phyloP scores from a whole-genome alignment of 345 rosid genomes.

The Citrus inodora region DNA sequence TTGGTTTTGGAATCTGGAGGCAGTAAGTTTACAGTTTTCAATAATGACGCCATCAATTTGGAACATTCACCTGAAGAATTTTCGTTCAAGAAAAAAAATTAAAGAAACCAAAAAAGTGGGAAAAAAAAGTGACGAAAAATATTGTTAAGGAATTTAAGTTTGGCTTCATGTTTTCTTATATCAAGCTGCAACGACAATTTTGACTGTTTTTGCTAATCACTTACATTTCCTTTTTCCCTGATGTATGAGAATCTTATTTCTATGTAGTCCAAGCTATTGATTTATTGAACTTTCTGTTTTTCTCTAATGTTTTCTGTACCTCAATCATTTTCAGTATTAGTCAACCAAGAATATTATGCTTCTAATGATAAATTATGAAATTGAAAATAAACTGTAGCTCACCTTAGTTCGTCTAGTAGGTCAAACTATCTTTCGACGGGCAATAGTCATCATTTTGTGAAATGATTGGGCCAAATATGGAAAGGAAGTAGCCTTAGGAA shows the following conservation, averaged over 20 bases:
- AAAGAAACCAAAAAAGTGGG: not conserved
- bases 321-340: not conserved
- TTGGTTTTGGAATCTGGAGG: slow-evolving; percentile 97
- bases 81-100: not conserved
- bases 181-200: not conserved
- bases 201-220: not conserved
- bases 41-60: not conserved
- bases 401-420: not conserved
- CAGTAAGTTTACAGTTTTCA: slow-evolving; percentile 49
- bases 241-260: not conserved
- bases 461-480: not conserved
- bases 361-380: not conserved
- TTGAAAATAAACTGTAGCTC: not conserved
- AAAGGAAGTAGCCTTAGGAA: not conserved
- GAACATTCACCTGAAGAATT: not conserved
- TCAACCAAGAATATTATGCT: not conserved
- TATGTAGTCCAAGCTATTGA: not conserved
- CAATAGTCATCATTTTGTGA: not conserved
- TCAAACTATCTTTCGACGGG: not conserved
- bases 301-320: not conserved
- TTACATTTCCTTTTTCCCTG: not conserved
- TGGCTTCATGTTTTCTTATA: slow-evolving; percentile 4
- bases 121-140: not conserved
- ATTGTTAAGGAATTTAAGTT: not conserved
- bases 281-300: not conserved